A percentile compares a stretch with the other conserved stretches of the same genome.
These are phyloP conservation scores for Teunomyces gatunensis DNA, from an alignment of 805 yeast species.

Conservation along the genomic window DNA sequence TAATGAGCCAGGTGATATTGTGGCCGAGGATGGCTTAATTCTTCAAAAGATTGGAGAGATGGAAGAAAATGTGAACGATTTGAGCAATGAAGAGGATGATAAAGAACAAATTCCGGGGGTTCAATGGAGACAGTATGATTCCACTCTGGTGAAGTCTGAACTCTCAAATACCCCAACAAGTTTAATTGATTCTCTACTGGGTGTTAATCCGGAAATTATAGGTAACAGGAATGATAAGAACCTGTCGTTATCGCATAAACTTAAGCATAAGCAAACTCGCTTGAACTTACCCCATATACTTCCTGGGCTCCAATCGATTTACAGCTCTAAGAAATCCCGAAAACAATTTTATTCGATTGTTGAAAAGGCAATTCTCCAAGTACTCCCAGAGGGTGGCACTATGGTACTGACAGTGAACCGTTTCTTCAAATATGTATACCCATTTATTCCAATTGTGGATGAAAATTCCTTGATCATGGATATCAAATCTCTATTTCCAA, in stretches of 20 bases:
- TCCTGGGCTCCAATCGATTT: conserved; percentile 5
- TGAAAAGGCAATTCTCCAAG: conserved; percentile 23
- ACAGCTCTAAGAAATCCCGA: conserved; percentile 12
- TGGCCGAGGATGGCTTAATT: conserved; percentile 29
- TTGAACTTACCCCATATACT: neutral
- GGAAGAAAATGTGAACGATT: conserved; percentile 7
- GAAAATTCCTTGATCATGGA: conserved; percentile 28
- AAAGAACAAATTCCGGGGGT: conserved; percentile 6
- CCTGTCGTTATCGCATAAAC: neutral
- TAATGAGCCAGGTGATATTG: conserved; percentile 15
- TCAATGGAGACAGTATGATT: neutral
- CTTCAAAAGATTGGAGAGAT: conserved; percentile 14
- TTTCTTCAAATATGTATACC: conserved; percentile 39
- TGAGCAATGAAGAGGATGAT: conserved; percentile 6
- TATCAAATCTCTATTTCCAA: conserved; percentile 20
- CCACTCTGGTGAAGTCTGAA: neutral
- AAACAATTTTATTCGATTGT: conserved; percentile 27
- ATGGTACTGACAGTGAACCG: conserved; percentile 26
- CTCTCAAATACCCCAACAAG: conserved; percentile 2
- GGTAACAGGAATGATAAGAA: neutral
- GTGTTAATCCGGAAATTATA: neutral
- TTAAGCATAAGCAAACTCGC: neutral
- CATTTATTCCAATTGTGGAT: conserved; percentile 36
- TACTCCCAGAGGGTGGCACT: conserved; percentile 29
- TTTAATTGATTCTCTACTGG: neutral